A percentile compares a stretch with the other conserved stretches of the same genome.
Evolutionary conservation across 1,139 yeast species (phyloP).

Genomic region (Ogataea hybrid): DNA sequence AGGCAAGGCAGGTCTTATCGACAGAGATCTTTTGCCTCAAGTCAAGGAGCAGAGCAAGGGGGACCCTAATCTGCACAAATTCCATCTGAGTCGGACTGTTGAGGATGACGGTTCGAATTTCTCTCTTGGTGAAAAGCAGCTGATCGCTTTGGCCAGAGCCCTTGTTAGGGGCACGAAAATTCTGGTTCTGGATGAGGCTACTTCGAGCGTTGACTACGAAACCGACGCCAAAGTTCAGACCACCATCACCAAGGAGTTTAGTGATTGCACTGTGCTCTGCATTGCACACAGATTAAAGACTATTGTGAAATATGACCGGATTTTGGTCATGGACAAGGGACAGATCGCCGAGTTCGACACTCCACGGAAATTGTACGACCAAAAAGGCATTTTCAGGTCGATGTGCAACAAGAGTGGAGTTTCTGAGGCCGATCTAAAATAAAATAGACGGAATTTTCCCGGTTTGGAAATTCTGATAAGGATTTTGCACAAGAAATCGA

Average conservation of each 20-base stretch:
- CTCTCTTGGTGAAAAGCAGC: constrained; percentile 51
- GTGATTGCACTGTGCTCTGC: constrained; percentile 46
- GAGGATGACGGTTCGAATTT: constrained; percentile 51
- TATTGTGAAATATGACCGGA: constrained; percentile 46
- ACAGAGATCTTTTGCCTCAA: constrained; percentile 5
- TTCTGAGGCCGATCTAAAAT: constrained; percentile 15
- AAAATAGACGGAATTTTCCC: constrained; percentile 6
- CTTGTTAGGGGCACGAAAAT: constrained; percentile 47
- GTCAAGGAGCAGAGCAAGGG: constrained; percentile 9
- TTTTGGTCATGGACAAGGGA: constrained; percentile 48
- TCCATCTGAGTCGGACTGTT: constrained; percentile 46
- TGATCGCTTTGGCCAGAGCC: constrained; percentile 50
- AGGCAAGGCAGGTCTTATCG: constrained; percentile 40
- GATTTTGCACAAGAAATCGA: not conserved
- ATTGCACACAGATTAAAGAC: constrained; percentile 54
- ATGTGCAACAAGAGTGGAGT: constrained; percentile 32
- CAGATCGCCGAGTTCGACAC: constrained; percentile 43
- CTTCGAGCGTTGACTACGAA: constrained; percentile 51
- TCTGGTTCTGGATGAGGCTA: constrained; percentile 51
- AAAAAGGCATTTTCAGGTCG: constrained; percentile 29
- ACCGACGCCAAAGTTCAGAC: constrained; percentile 48
- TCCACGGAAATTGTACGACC: constrained; percentile 39
- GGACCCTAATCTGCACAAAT: constrained; percentile 34
- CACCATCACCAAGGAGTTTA: constrained; percentile 43
- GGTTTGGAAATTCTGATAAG: constrained; percentile 9